Percentiles rank a stretch among this genome's conserved stretches.
Conservation (phyloP, 257 asterid species). For the Solanum appendiculatum region DNA sequence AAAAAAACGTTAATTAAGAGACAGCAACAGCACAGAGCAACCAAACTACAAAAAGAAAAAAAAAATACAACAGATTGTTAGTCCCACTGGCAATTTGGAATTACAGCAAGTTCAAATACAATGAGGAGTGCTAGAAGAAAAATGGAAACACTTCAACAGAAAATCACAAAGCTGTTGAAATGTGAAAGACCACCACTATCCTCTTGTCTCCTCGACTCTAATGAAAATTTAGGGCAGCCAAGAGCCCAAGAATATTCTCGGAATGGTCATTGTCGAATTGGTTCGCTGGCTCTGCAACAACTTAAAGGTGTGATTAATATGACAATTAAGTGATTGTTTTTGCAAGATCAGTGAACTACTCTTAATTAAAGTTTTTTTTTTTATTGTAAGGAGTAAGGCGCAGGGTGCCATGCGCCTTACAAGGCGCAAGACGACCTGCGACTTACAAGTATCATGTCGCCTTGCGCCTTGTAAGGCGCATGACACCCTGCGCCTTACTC, state of each 20-base stretch:
- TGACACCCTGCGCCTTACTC: too few species aligned
- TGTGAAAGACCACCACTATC: too few species aligned
- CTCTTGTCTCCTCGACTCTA: too few species aligned
- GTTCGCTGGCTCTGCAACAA: neutral
- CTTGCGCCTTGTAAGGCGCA: too few species aligned
- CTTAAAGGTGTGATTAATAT: neutral
- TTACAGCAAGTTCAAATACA: neutral
- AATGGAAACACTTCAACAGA: neutral
- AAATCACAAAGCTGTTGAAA: too few species aligned
- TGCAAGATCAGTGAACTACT: neutral
- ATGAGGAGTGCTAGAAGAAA: neutral
- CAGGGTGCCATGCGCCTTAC: too few species aligned
- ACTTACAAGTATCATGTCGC: too few species aligned
- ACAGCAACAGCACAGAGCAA: constrained; percentile 50
- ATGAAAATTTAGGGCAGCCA: too few species aligned
- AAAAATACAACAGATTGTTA: neutral
- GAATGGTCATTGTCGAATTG: neutral
- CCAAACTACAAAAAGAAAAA: neutral
- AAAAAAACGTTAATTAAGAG: too few species aligned
- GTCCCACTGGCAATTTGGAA: neutral
- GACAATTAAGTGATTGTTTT: neutral
- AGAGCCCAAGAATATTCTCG: neutral
- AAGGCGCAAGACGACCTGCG: too few species aligned
- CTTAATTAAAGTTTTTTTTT: too few species aligned
- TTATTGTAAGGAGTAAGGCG: too few species aligned